phyloP scores from a whole-genome alignment of 129 eudicot species.

The Cynara cardunculus region DNA sequence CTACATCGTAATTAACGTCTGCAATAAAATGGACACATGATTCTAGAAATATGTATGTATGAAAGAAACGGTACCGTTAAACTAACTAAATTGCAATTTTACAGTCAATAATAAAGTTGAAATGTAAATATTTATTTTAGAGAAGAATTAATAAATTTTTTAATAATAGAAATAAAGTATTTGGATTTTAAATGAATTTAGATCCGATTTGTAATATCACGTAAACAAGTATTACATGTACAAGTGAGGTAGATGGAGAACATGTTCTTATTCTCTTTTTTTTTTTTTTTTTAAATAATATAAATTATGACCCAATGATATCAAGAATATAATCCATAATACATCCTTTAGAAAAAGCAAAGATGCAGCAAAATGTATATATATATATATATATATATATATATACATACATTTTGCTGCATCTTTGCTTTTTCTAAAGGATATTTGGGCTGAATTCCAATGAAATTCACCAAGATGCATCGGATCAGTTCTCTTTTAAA shows the following conservation, averaged over 20 bases:
- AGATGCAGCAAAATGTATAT: neutral
- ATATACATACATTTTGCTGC: neutral
- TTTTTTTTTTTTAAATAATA: neutral
- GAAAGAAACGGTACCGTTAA: no score
- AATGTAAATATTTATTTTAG: neutral
- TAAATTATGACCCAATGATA: neutral
- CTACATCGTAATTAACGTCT: neutral
- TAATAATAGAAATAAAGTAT: neutral
- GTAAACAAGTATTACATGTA: neutral
- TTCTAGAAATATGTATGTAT: neutral
- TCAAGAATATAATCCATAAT: slow-evolving; percentile 17
- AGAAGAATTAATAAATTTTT: neutral
- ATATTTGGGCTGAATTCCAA: no score
- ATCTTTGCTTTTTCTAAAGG: slow-evolving; percentile 4
- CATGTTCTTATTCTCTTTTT: slow-evolving; percentile 1
- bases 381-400: no score
- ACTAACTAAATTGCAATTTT: no score
- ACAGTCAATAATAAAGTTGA: neutral
- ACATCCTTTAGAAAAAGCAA: neutral
- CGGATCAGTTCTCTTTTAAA: no score
- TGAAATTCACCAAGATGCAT: no score
- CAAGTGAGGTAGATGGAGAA: slow-evolving; percentile 15
- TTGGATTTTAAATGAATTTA: neutral
- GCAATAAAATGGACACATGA: neutral
- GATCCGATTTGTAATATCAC: neutral